Evolutionary conservation across 805 yeast genomes (phyloP).

Genomic region (Hanseniaspora meyeri): DNA sequence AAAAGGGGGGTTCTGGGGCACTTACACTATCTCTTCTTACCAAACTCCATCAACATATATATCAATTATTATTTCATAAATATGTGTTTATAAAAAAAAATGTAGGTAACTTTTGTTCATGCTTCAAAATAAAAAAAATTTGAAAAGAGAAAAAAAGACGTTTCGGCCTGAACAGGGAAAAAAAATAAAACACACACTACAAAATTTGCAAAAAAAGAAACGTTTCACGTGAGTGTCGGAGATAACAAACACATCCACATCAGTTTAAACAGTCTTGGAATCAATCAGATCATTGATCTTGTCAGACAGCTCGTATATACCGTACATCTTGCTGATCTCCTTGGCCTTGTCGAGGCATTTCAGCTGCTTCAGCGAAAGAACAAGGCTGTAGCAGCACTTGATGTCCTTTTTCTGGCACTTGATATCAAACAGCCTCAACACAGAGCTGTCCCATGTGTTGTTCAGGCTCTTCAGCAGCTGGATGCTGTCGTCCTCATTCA

Average conservation of each 20-base stretch:
- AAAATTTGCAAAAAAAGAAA: conserved; percentile 2
- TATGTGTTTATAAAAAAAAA: not conserved
- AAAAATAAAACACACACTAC: not conserved
- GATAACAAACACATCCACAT: not conserved
- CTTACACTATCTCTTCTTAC: no score
- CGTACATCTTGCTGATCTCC: conserved; percentile 68
- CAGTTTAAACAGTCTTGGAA: conserved; percentile 19
- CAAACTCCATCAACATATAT: no score
- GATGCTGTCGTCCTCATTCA: not conserved
- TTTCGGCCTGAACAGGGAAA: no score
- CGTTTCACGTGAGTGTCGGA: not conserved
- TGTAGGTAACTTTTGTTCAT: no score
- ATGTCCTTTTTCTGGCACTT: conserved; percentile 58
- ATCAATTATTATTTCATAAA: no score
- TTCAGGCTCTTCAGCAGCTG: conserved; percentile 41
- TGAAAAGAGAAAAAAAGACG: not conserved
- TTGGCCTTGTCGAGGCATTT: conserved; percentile 74
- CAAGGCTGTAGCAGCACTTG: conserved; percentile 58
- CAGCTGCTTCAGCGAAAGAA: conserved; percentile 56
- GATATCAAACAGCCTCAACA: conserved; percentile 61
- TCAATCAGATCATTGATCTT: conserved; percentile 46
- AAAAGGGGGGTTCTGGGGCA: no score
- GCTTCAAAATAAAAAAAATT: not conserved
- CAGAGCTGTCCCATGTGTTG: conserved; percentile 56
- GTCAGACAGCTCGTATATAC: conserved; percentile 39